Evolutionary conservation across 129 eudicot species (phyloP).

Genomic region (Lonicera japonica): DNA sequence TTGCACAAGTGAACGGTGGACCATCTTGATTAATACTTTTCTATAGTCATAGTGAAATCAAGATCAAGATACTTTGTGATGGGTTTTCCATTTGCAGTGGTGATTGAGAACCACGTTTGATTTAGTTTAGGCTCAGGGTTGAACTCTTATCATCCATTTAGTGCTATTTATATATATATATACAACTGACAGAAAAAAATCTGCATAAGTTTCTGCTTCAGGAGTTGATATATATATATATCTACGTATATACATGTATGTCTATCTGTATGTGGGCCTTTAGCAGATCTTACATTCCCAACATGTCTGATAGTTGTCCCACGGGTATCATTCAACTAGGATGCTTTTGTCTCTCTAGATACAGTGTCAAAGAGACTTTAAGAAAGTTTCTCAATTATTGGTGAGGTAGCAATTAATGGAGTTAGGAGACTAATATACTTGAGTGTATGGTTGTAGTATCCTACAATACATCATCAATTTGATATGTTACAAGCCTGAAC

Average conservation of each 20-base stretch:
- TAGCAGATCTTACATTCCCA: conserved; percentile 9
- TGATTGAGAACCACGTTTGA: too few species aligned
- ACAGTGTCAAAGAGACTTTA: background rate
- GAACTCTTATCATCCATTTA: background rate
- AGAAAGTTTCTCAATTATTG: background rate
- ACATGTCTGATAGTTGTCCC: conserved; percentile 3
- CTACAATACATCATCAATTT: too few species aligned
- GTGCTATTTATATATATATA: background rate
- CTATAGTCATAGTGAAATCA: conserved; percentile 27
- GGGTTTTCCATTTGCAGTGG: conserved; percentile 15
- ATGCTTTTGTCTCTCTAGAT: background rate
- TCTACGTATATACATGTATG: background rate
- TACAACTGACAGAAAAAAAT: too few species aligned
- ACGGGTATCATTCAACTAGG: conserved; percentile 5
- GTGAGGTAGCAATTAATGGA: too few species aligned
- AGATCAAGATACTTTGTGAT: conserved; percentile 16
- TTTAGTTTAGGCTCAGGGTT: background rate
- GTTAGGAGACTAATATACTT: too few species aligned
- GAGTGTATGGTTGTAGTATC: too few species aligned
- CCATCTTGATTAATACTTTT: conserved; percentile 38
- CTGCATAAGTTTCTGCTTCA: too few species aligned
- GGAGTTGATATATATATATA: too few species aligned
- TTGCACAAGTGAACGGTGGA: conserved; percentile 22
- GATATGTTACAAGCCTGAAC: too few species aligned
- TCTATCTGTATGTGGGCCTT: too few species aligned